Evolutionary conservation across 2,329 filamentous ascomycete species (phyloP).

Genomic region (Claviceps humidiphila): DNA sequence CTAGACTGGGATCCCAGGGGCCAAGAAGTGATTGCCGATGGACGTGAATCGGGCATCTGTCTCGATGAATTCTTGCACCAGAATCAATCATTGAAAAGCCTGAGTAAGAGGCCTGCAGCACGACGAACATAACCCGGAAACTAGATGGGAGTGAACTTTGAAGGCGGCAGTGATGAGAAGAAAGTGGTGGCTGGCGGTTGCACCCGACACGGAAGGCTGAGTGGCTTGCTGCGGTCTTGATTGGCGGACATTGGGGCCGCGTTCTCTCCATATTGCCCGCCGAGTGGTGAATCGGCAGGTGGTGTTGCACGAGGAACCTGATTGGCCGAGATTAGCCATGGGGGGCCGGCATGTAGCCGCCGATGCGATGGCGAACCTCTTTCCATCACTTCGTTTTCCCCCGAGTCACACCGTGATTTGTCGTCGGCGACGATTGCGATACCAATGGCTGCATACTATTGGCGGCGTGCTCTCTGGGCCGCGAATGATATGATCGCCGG

Average conservation of each 20-base stretch:
- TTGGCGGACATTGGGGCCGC: neutral
- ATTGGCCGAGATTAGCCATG: constrained; percentile 19
- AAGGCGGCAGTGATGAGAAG: neutral
- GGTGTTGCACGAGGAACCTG: constrained; percentile 8
- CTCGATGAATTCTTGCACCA: too few relatives aligned
- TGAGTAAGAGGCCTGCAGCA: neutral
- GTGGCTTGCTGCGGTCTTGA: neutral
- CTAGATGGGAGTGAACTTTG: too few relatives aligned
- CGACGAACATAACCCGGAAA: neutral
- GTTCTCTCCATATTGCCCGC: too few relatives aligned
- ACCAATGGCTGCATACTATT: neutral
- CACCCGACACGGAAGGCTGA: neutral
- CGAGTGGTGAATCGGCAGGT: too few relatives aligned
- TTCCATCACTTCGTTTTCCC: constrained; percentile 13
- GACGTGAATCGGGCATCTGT: too few relatives aligned
- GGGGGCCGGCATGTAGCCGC: constrained; percentile 23
- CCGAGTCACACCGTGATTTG: constrained; percentile 2
- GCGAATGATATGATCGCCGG: neutral
- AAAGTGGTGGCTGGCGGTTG: neutral
- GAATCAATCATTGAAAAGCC: too few relatives aligned
- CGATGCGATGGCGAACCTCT: constrained; percentile 28
- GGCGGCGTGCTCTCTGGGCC: neutral
- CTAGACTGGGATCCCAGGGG: too few relatives aligned
- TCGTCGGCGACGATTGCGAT: neutral
- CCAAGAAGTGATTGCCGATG: too few relatives aligned